phyloP scores from a whole-genome alignment of 2,329 filamentous ascomycete genomes.

The Alternaria atra region DNA sequence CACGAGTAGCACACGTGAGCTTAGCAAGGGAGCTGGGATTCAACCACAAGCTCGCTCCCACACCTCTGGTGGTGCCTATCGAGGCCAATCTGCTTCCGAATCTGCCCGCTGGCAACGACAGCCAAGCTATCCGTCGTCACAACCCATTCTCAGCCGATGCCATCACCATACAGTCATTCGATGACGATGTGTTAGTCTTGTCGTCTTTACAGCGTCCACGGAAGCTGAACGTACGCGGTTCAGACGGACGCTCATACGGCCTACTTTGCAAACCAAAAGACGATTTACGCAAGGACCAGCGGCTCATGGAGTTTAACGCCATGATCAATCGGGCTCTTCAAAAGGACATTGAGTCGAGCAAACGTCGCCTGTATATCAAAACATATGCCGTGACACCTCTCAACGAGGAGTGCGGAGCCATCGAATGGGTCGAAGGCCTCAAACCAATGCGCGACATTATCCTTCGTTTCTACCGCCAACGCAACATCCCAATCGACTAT shows the following conservation, averaged over 20 bases:
- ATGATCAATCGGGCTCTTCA: slow-evolving; percentile 98
- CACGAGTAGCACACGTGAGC: slow-evolving; percentile 76
- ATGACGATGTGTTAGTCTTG: slow-evolving; percentile 88
- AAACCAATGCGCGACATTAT: slow-evolving; percentile 94
- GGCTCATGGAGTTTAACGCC: slow-evolving; percentile 98
- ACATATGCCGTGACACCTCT: slow-evolving; percentile 97
- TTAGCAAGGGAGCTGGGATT: slow-evolving; percentile 82
- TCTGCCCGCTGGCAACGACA: slow-evolving; percentile 76
- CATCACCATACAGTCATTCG: slow-evolving; percentile 80
- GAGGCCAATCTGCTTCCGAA: slow-evolving; percentile 85
- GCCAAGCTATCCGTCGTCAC: slow-evolving; percentile 73
- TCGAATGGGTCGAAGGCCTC: slow-evolving; percentile 98
- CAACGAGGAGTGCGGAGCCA: slow-evolving; percentile 96
- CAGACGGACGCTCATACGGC: slow-evolving; percentile 87
- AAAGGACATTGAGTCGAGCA: slow-evolving; percentile 87
- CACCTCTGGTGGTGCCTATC: slow-evolving; percentile 85
- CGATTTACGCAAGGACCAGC: slow-evolving; percentile 95
- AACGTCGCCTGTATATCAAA: slow-evolving; percentile 84
- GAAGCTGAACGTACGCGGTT: slow-evolving; percentile 86
- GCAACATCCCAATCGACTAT: slow-evolving; percentile 71
- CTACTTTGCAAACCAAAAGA: slow-evolving; percentile 98
- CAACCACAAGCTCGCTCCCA: slow-evolving; percentile 82
- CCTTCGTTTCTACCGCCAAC: slow-evolving; percentile 77
- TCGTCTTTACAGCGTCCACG: slow-evolving; percentile 92
- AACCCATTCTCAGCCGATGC: slow-evolving; percentile 87